A percentile compares a stretch with the other conserved stretches of the same genome.
Conservation (phyloP, 2,329 filamentous ascomycete species). For the Xylariaceae sp. region DNA sequence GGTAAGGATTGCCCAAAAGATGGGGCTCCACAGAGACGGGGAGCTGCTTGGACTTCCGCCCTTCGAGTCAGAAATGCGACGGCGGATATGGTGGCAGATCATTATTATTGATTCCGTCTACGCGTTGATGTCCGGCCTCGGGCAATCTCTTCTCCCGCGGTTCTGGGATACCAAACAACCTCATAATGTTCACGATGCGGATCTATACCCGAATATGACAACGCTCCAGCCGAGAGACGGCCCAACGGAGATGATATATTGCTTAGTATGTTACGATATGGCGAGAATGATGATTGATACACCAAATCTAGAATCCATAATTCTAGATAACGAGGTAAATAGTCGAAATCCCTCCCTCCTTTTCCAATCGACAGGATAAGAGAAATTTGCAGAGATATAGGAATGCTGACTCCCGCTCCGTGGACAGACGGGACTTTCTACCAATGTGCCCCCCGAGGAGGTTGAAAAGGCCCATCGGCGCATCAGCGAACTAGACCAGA, state of each 20-base stretch:
- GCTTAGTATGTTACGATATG: conserved; percentile 46
- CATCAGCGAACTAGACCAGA: conserved; percentile 39
- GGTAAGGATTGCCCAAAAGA: conserved; percentile 60
- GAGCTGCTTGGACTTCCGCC: conserved; percentile 50
- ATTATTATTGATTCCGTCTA: conserved; percentile 53
- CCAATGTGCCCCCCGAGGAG: conserved; percentile 24
- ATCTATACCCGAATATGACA: conserved; percentile 49
- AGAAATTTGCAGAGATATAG: not conserved
- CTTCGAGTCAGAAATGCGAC: conserved; percentile 63
- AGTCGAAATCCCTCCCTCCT: not conserved
- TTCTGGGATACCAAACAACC: conserved; percentile 53
- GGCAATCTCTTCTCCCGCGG: conserved; percentile 45
- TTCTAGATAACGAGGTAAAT: conserved; percentile 39
- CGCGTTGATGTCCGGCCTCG: conserved; percentile 53
- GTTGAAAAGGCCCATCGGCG: conserved; percentile 40
- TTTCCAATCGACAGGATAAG: not conserved
- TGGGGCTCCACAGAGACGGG: conserved; percentile 61
- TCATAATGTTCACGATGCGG: conserved; percentile 53
- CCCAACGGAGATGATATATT: conserved; percentile 57
- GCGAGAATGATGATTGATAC: conserved; percentile 45
- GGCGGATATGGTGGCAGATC: conserved; percentile 62
- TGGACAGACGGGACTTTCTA: conserved; percentile 25
- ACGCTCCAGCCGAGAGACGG: conserved; percentile 48
- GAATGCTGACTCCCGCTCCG: not conserved
- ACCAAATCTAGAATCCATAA: conserved; percentile 44